Percentiles rank a stretch among this genome's conserved stretches.
Conservation (phyloP, 331 rosid species). For the Ulmus americana region DNA sequence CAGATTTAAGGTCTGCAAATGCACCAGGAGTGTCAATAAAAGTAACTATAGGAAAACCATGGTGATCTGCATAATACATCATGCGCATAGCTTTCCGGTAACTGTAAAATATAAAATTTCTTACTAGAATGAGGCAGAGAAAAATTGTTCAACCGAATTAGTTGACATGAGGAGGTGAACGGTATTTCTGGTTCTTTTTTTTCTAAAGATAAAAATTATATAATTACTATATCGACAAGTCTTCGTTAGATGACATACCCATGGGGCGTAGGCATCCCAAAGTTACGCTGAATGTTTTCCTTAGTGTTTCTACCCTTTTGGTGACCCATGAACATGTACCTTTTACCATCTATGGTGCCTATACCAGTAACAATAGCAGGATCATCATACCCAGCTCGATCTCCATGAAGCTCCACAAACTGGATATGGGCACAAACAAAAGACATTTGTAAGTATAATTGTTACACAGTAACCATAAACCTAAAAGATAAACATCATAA, state of each 20-base stretch:
- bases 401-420: constrained; percentile 98
- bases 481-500: constrained; percentile 1
- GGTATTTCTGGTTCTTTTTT: background rate
- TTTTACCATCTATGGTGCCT: constrained; percentile 74
- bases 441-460: constrained; percentile 13
- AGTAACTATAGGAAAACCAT: constrained; percentile 78
- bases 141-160: constrained; percentile 12
- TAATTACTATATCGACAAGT: constrained; percentile 2
- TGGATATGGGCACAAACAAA: constrained; percentile 29
- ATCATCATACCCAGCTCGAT: constrained; percentile 85
- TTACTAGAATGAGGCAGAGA: constrained; percentile 16
- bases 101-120: constrained; percentile 46
- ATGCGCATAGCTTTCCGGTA: constrained; percentile 87
- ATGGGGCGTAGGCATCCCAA: constrained; percentile 99
- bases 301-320: constrained; percentile 97
- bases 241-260: constrained; percentile 51
- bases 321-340: constrained; percentile 92
- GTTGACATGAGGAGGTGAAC: constrained; percentile 9
- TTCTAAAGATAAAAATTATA: constrained; percentile 11
- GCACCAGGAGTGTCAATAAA: constrained; percentile 98
- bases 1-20: constrained; percentile 86
- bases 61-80: constrained; percentile 90
- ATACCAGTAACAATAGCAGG: constrained; percentile 95
- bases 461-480: constrained; percentile 23
- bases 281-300: constrained; percentile 84